Conservation (phyloP, 306 rosid genomes). For the Pachyrhizus erosus region DNA sequence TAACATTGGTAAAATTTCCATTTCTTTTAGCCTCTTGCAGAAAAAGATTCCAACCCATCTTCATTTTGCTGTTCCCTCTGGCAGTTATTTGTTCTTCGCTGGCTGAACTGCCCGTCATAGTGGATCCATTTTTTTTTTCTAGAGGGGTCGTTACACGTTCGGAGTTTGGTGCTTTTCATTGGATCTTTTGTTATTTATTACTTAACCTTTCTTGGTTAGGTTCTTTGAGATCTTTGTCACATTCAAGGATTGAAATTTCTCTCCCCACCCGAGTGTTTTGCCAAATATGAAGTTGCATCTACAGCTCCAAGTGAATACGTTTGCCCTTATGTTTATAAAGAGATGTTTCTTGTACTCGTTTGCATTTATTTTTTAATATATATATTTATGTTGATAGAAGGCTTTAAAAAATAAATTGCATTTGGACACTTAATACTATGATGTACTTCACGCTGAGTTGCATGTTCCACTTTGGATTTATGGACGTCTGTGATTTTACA, state of each 20-base stretch:
- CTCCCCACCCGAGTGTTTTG: neutral
- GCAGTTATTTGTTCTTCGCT: neutral
- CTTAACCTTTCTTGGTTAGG: neutral
- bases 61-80: neutral
- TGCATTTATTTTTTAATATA: neutral
- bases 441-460: neutral
- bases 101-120: slow-evolving; percentile 1
- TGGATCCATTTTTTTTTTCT: neutral
- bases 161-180: neutral
- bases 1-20: slow-evolving; percentile 15
- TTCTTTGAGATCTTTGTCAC: neutral
- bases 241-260: neutral
- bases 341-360: neutral
- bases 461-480: neutral
- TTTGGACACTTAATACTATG: neutral
- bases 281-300: neutral
- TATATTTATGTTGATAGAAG: neutral
- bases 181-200: neutral
- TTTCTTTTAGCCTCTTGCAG: slow-evolving; percentile 26
- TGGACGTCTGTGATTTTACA: neutral
- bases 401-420: neutral
- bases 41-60: slow-evolving; percentile 13
- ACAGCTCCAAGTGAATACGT: neutral
- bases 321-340: neutral
- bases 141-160: neutral